A percentile compares a stretch with the other conserved stretches of the same genome.
phyloP scores from a whole-genome alignment of 352 stramenopile genomes.

The Pythium volutum region DNA sequence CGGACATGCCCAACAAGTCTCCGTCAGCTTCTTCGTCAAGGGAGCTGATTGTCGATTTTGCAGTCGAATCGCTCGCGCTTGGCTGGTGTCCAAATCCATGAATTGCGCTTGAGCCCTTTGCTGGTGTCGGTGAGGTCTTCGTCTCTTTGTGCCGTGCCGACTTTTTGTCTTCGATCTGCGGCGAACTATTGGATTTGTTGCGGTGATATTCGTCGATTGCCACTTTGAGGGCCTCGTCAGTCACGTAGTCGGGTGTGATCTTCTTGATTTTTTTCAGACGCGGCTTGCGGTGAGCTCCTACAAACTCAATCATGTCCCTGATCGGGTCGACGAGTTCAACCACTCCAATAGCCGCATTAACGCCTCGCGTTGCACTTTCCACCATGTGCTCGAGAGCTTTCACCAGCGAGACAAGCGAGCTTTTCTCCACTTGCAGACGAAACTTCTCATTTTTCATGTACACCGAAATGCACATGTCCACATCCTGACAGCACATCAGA shows the following conservation, averaged over 20 bases:
- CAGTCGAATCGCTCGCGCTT: constrained; percentile 1
- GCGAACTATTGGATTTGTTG: constrained; percentile 12
- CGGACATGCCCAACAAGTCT: constrained; percentile 51
- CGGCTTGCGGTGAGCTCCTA: constrained; percentile 44
- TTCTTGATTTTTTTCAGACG: constrained; percentile 40
- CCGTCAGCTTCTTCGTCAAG: constrained; percentile 40
- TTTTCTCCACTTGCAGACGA: constrained; percentile 77
- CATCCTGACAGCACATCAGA: constrained; percentile 36
- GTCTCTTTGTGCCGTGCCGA: neutral
- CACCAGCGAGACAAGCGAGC: constrained; percentile 60
- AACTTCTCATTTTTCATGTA: constrained; percentile 89
- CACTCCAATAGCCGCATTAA: constrained; percentile 34
- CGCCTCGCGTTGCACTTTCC: constrained; percentile 31
- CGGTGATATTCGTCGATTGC: constrained; percentile 50
- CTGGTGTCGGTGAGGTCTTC: constrained; percentile 12
- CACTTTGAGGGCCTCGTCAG: constrained; percentile 50
- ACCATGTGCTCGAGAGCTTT: constrained; percentile 73
- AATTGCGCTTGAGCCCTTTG: constrained; percentile 11
- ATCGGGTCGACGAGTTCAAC: constrained; percentile 57
- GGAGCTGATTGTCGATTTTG: constrained; percentile 3
- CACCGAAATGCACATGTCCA: constrained; percentile 67
- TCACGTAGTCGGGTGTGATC: constrained; percentile 42
- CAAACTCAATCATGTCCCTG: constrained; percentile 64
- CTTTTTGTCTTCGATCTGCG: constrained; percentile 17
- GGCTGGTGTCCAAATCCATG: neutral